Percentiles rank a stretch among this genome's conserved stretches.
These are phyloP conservation scores for Brettanomyces custersianus DNA, from an alignment of 805 yeast species.

Conservation along the genomic window DNA sequence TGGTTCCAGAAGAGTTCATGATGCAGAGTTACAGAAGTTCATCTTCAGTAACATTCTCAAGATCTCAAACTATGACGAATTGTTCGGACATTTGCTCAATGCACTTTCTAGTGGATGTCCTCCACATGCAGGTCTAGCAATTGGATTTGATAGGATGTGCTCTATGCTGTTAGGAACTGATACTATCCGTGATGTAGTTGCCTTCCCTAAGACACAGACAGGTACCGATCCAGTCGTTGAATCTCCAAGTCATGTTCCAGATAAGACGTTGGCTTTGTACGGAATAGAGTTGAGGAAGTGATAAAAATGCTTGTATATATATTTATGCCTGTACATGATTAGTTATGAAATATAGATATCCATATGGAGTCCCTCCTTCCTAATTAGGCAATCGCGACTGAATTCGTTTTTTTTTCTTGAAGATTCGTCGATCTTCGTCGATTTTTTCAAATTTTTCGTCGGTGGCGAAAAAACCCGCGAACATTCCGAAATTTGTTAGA, in stretches of 20 bases:
- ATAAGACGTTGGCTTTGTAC: conserved; percentile 45
- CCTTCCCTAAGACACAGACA: conserved; percentile 87
- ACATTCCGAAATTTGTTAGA: no score
- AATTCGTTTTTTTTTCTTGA: no score
- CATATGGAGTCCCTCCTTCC: no score
- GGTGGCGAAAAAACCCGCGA: no score
- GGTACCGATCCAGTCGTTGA: conserved; percentile 86
- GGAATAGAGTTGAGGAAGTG: conserved; percentile 25
- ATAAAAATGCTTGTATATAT: no score
- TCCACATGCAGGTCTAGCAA: conserved; percentile 96
- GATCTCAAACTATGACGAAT: conserved; percentile 45
- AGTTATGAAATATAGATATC: no score
- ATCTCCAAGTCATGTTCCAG: conserved; percentile 64
- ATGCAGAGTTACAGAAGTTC: conserved; percentile 64
- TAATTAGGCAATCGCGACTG: no score
- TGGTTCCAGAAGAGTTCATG: conserved; percentile 93
- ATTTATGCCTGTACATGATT: no score
- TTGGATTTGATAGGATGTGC: conserved; percentile 89
- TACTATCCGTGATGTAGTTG: conserved; percentile 86
- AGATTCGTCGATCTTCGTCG: no score
- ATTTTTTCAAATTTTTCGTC: no score
- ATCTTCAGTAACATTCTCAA: conserved; percentile 58
- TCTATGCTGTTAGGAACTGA: conserved; percentile 77
- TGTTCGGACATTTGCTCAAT: conserved; percentile 78
- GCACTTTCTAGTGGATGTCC: conserved; percentile 92